A percentile compares a stretch with the other conserved stretches of the same genome.
These are phyloP conservation scores for Teunomyces aglyptinius DNA, from an alignment of 805 yeast genomes.

Conservation along the genomic window DNA sequence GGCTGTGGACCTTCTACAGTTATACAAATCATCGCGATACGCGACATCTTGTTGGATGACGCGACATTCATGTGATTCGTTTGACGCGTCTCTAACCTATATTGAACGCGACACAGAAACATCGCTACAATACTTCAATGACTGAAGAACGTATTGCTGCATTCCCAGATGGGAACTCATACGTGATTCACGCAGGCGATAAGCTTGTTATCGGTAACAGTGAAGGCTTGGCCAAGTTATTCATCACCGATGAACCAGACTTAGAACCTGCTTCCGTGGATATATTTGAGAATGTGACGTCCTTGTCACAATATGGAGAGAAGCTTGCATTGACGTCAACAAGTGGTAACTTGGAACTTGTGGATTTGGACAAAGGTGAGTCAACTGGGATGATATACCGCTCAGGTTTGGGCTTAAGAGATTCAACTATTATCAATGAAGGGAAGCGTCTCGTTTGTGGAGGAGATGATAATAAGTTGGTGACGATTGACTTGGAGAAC, in stretches of 20 bases:
- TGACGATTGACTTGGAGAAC: constrained; percentile 41
- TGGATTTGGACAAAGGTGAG: constrained; percentile 28
- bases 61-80: background rate
- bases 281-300: constrained; percentile 45
- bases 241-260: constrained; percentile 46
- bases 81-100: background rate
- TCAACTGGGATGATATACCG: constrained; percentile 42
- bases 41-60: background rate
- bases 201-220: constrained; percentile 51
- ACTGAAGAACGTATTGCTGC: constrained; percentile 27
- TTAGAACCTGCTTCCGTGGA: constrained; percentile 63
- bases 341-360: constrained; percentile 43
- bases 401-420: constrained; percentile 48
- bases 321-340: constrained; percentile 35
- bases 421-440: constrained; percentile 56
- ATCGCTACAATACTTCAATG: constrained; percentile 3
- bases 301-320: constrained; percentile 27
- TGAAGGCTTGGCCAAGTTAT: constrained; percentile 52
- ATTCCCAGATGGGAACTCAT: constrained; percentile 42
- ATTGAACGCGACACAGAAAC: background rate
- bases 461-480: constrained; percentile 64
- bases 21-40: too few relatives aligned
- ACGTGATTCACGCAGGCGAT: constrained; percentile 23
- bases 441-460: constrained; percentile 60
- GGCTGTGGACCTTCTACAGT: too few relatives aligned